Evolutionary conservation across 139 green algal species (phyloP).

Genomic region (Chlamydomonas asymmetrica): DNA sequence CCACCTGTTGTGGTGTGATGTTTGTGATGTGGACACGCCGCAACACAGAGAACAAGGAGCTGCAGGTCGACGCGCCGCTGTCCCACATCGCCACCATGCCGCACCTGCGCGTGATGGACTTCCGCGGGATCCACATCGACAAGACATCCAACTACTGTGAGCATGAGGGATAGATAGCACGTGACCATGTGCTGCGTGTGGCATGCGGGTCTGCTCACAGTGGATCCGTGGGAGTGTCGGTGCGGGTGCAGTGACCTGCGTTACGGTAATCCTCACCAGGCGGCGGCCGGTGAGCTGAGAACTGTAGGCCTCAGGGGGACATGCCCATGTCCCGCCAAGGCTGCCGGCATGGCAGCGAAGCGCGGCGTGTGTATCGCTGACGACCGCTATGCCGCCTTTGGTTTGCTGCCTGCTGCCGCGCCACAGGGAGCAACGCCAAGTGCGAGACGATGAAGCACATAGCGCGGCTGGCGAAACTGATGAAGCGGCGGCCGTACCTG

Average conservation of each 20-base stretch:
- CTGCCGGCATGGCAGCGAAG: too few species aligned
- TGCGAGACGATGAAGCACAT: conserved; percentile 62
- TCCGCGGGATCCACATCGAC: conserved; percentile 49
- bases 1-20: too few species aligned
- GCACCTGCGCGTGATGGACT: conserved; percentile 42
- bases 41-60: conserved; percentile 45
- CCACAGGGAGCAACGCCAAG: conserved; percentile 42
- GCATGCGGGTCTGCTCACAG: too few species aligned
- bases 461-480: conserved; percentile 39
- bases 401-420: not conserved
- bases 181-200: too few species aligned
- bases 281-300: not conserved
- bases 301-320: not conserved
- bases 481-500: conserved; percentile 41
- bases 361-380: too few species aligned
- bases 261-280: too few species aligned
- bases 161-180: too few species aligned
- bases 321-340: too few species aligned
- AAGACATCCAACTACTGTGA: conserved; percentile 38
- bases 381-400: not conserved
- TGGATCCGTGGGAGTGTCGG: conserved; percentile 9
- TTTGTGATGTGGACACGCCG: too few species aligned
- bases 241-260: too few species aligned
- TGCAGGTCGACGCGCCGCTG: conserved; percentile 44
- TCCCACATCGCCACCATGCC: conserved; percentile 30